Conservation (phyloP, 306 rosid species). For the Castanopsis chinensis region DNA sequence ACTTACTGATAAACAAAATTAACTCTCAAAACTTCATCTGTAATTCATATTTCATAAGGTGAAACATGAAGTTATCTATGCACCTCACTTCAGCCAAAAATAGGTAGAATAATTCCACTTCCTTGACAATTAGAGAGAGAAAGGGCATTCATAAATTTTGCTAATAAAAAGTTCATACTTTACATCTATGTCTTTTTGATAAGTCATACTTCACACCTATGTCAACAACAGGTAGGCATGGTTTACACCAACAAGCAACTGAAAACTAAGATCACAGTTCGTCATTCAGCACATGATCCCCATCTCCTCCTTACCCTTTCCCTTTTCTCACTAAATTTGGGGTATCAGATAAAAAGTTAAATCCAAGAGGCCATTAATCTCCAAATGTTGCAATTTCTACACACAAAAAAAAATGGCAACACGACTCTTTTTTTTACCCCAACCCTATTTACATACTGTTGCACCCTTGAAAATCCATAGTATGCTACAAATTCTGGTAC, state of each 20-base stretch:
- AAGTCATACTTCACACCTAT: background rate
- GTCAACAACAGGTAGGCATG: background rate
- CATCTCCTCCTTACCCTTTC: too few relatives aligned
- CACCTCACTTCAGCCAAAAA: background rate
- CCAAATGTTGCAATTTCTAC: background rate
- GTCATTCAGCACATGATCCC: background rate
- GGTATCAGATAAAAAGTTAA: background rate
- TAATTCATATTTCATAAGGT: background rate
- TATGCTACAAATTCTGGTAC: background rate
- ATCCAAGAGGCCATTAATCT: background rate
- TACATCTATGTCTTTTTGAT: too few relatives aligned
- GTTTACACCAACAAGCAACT: background rate
- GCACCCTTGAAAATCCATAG: background rate
- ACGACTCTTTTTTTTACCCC: too few relatives aligned
- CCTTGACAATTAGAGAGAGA: too few relatives aligned
- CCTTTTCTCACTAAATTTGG: background rate
- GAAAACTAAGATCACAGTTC: background rate
- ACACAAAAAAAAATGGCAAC: background rate
- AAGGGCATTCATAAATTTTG: background rate
- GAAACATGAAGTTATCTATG: background rate
- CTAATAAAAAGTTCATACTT: background rate
- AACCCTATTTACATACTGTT: background rate
- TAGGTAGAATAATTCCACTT: background rate
- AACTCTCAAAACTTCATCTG: background rate
- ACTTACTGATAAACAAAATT: background rate